These are phyloP conservation scores for Yamadazyma aaseri DNA, from an alignment of 1,139 yeast species.

Conservation along the genomic window DNA sequence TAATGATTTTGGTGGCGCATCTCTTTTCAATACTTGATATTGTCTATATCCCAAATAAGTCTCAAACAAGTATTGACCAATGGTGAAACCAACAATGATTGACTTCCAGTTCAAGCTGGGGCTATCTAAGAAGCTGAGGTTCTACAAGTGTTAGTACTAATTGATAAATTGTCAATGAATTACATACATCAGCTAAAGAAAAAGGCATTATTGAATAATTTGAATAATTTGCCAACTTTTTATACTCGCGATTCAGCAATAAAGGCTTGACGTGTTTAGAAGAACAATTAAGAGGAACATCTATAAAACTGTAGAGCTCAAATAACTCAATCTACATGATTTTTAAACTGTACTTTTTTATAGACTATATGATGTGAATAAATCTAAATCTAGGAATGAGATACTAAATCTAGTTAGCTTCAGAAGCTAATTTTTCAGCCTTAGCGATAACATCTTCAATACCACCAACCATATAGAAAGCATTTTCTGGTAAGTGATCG, in stretches of 20 bases:
- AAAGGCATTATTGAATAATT: conserved; percentile 11
- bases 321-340: not conserved
- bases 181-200: conserved; percentile 16
- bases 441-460: conserved; percentile 97
- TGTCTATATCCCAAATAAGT: conserved; percentile 76
- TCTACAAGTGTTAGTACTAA: conserved; percentile 16
- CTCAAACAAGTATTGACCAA: conserved; percentile 75
- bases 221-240: conserved; percentile 3
- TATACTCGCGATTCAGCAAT: too few species aligned
- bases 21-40: conserved; percentile 57
- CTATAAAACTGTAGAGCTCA: too few species aligned
- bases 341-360: conserved; percentile 13
- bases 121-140: conserved; percentile 32
- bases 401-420: conserved; percentile 49
- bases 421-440: conserved; percentile 98
- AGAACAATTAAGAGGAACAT: too few species aligned
- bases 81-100: conserved; percentile 69
- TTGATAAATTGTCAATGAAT: not conserved
- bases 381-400: conserved; percentile 7
- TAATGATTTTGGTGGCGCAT: conserved; percentile 62
- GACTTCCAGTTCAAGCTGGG: conserved; percentile 77
- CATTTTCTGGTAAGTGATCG: conserved; percentile 98
- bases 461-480: conserved; percentile 99
- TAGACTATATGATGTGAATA: conserved; percentile 11
- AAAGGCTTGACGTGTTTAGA: too few species aligned